Evolutionary conservation across 768 basidiomycete species (phyloP).

Genomic region (Termitomyces sp.): DNA sequence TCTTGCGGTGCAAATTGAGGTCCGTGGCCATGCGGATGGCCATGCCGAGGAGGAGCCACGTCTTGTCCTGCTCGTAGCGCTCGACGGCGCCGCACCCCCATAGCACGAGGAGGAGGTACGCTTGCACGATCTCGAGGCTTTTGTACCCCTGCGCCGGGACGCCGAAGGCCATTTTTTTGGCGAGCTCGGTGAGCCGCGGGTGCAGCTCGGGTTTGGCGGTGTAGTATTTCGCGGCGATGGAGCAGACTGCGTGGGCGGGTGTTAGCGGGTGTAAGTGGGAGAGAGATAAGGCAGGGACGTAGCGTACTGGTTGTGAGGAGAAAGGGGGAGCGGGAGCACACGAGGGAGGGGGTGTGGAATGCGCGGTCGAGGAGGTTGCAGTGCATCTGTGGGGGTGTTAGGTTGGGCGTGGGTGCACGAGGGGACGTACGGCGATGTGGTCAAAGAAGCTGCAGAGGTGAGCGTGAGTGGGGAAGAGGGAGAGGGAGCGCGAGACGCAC

Average conservation of each 20-base stretch:
- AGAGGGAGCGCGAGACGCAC: slow-evolving; percentile 38
- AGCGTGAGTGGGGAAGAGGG: background rate
- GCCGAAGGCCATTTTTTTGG: slow-evolving; percentile 83
- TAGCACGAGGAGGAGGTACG: slow-evolving; percentile 80
- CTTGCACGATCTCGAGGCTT: slow-evolving; percentile 93
- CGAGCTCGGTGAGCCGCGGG: slow-evolving; percentile 69
- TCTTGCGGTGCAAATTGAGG: slow-evolving; percentile 91
- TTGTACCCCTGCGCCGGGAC: slow-evolving; percentile 87
- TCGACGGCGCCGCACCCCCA: slow-evolving; percentile 96
- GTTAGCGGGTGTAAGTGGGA: slow-evolving; percentile 90
- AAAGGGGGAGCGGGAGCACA: slow-evolving; percentile 93
- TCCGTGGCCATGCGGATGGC: slow-evolving; percentile 91
- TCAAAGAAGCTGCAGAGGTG: slow-evolving; percentile 57
- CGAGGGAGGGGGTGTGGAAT: slow-evolving; percentile 91
- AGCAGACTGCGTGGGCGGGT: slow-evolving; percentile 83
- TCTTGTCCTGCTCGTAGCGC: slow-evolving; percentile 93
- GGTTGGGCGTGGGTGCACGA: background rate
- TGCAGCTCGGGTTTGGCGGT: slow-evolving; percentile 78
- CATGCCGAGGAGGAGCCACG: slow-evolving; percentile 89
- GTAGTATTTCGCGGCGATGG: slow-evolving; percentile 92
- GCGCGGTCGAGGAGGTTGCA: slow-evolving; percentile 77
- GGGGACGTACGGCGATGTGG: slow-evolving; percentile 58
- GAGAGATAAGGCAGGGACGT: too few species aligned
- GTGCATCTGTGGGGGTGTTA: slow-evolving; percentile 49
- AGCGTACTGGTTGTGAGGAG: slow-evolving; percentile 86